phyloP scores from a whole-genome alignment of 176 grass and related monocot genomes.

The Stipa capillata region DNA sequence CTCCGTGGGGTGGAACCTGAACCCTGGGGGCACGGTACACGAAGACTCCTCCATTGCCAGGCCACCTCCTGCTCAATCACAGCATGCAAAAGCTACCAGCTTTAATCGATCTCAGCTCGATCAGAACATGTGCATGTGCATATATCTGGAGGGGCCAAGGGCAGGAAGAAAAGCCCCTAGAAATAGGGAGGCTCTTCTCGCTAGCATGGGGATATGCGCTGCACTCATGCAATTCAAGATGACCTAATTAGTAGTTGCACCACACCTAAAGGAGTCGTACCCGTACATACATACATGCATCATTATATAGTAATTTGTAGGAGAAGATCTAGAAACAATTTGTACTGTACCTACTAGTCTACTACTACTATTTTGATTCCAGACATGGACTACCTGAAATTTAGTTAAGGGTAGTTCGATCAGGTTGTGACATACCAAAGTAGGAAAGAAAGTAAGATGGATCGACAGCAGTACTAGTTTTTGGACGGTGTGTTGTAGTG shows the following conservation, averaged over 20 bases:
- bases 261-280: conserved; percentile 25
- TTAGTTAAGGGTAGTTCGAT: not conserved
- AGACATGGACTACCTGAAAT: not conserved
- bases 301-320: not conserved
- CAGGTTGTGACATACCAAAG: conserved; percentile 37
- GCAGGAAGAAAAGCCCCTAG: not conserved
- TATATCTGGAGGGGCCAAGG: conserved; percentile 4
- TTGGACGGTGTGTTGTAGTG: conserved; percentile 11
- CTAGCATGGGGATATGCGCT: not conserved
- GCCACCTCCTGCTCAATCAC: not conserved
- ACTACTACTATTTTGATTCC: not conserved
- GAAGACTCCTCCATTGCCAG: conserved; percentile 46
- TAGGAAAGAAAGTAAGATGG: not conserved
- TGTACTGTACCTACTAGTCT: conserved; percentile 10
- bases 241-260: conserved; percentile 39
- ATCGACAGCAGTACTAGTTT: not conserved
- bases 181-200: conserved; percentile 3
- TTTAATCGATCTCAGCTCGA: not conserved
- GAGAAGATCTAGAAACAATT: not conserved
- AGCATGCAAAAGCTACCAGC: not conserved
- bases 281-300: not conserved
- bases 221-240: not conserved
- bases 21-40: conserved; percentile 72
- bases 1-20: conserved; percentile 97
- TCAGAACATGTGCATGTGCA: not conserved